Evolutionary conservation across 768 basidiomycete genomes (phyloP), one percentile per base, ranked within the genome.

Genomic region (Coprinopsis cinerea): DNA sequence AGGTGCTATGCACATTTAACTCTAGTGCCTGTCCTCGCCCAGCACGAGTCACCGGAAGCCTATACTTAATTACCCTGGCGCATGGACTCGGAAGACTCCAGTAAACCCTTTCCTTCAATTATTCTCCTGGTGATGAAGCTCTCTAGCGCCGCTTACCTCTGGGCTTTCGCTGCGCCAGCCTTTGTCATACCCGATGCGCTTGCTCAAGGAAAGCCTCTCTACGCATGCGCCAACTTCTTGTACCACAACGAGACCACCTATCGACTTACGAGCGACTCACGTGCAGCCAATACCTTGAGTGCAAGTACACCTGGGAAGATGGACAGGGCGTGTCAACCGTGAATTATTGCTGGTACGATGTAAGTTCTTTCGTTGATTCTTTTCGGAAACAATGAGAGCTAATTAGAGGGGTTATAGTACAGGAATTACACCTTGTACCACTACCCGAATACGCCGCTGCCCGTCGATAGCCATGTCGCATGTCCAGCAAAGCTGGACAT

Each of bases 311-410:
- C 11, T 44, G 45, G n/a, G 43, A 40, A 17, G 30, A 49, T 28
- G 47, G 41, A 10, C 40, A 45, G 22, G 55, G 52, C 4, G 30
- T 26, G 13, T 9, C 40, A 20, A 18, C n/a, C 14, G 26, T 27
- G 39, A 32, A 49, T 22, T 56, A 56, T 48, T 56, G 55, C 48
- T 56, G 47, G 41, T 56, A 56, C 24, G 55, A 54, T 36, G 53
- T 54, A 40, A 14, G 53, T 50, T 4, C n/a, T 26, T 3, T 34
- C 32, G 18, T 24, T 24, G 14, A 14, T 24, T 22, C 27, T 30
- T 30, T 17, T 36, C 25, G 15, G 17, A 10, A 40, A n/a, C 15
- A 34, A 9, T 30, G 40, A 9, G 9, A 24, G 18, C 15, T 36
- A 22, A 18, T 14, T 10, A 7, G 6, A 9, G 11, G 36, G 18